These are phyloP conservation scores for Fusarium sp. DNA, from an alignment of 2,329 filamentous ascomycete genomes.

Conservation along the genomic window DNA sequence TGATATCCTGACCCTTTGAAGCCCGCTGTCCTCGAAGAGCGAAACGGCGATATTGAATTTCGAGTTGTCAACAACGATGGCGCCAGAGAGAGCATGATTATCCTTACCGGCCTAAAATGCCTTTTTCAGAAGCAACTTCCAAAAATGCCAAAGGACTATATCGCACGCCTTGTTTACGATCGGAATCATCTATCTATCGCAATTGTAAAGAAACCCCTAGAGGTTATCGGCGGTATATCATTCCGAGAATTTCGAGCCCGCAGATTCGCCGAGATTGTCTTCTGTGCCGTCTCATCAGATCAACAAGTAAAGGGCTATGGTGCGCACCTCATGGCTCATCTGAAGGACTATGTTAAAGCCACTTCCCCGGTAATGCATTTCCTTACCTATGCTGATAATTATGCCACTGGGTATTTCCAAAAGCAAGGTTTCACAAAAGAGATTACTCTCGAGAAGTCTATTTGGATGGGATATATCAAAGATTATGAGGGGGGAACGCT, in stretches of 20 bases:
- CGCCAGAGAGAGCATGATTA: constrained; percentile 73
- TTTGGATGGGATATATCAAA: constrained; percentile 99
- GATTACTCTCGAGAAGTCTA: constrained; percentile 86
- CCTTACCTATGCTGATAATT: constrained; percentile 97
- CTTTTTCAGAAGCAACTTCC: constrained; percentile 98
- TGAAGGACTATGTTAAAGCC: constrained; percentile 98
- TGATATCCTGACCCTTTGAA: too few species aligned
- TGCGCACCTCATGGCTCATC: constrained; percentile 95
- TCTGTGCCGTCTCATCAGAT: constrained; percentile 96
- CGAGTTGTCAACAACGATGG: constrained; percentile 98
- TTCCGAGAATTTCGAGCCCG: constrained; percentile 93
- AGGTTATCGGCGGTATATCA: constrained; percentile 96
- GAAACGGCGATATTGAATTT: constrained; percentile 94
- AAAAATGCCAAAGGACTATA: constrained; percentile 99
- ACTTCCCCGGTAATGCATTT: constrained; percentile 98
- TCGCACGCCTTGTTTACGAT: constrained; percentile 95
- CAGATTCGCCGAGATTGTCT: constrained; percentile 97
- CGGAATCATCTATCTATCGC: constrained; percentile 95
- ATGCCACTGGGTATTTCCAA: constrained; percentile 98
- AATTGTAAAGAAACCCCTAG: constrained; percentile 94
- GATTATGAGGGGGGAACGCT: constrained; percentile 99
- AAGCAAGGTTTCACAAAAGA: constrained; percentile 99
- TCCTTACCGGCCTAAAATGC: constrained; percentile 93
- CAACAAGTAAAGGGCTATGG: constrained; percentile 99
- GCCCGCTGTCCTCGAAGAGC: constrained; percentile 86